Evolutionary conservation across 306 rosid genomes (phyloP).

Genomic region (Benincasa hispida): DNA sequence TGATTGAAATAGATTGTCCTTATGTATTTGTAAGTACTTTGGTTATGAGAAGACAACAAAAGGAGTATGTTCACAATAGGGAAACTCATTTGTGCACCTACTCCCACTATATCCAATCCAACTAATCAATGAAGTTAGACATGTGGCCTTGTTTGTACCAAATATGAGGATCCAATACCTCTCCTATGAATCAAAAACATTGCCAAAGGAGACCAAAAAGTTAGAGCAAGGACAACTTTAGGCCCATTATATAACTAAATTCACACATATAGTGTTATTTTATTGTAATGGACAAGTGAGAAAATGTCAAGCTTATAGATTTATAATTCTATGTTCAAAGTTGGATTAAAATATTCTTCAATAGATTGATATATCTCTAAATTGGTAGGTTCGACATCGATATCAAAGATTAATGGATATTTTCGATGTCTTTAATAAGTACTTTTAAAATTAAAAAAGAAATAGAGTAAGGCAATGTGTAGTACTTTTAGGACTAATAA

Average conservation of each 20-base stretch:
- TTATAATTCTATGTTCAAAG: too few relatives aligned
- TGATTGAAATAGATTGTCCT: neutral
- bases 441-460: too few relatives aligned
- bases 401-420: too few relatives aligned
- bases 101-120: constrained; percentile 4
- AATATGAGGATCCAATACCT: neutral
- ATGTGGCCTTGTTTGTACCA: neutral
- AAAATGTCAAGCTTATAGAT: neutral
- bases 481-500: too few relatives aligned
- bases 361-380: too few relatives aligned
- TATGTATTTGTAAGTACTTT: neutral
- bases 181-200: neutral
- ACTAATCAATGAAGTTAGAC: neutral
- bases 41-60: neutral
- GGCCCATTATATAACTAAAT: neutral
- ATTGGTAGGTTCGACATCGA: too few relatives aligned
- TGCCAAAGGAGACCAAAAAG: neutral
- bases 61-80: neutral
- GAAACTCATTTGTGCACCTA: neutral
- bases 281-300: neutral
- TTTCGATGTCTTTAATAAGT: too few relatives aligned
- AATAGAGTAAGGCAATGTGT: too few relatives aligned
- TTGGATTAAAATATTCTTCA: too few relatives aligned
- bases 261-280: neutral
- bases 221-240: neutral